These are phyloP conservation scores for Vaccinium corymbosum DNA, from an alignment of 148 eudicot genomes.

Conservation along the genomic window DNA sequence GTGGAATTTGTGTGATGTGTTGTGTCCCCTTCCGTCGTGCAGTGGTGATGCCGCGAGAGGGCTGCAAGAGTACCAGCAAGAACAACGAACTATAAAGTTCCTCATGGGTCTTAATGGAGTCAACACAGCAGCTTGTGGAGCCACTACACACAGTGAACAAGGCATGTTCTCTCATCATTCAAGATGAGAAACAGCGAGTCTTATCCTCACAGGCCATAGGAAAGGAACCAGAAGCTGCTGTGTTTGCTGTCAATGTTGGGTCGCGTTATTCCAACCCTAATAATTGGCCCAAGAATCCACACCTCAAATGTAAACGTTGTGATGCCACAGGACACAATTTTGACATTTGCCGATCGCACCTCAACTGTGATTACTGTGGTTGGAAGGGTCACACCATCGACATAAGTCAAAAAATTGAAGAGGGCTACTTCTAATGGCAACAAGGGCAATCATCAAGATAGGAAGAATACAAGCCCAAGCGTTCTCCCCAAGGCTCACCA, in stretches of 20 bases:
- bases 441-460: background rate
- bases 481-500: background rate
- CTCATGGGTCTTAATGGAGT: background rate
- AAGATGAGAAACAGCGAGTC: background rate
- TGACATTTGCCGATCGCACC: background rate
- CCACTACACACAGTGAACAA: background rate
- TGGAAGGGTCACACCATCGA: background rate
- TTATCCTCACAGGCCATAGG: background rate
- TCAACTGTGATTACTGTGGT: background rate
- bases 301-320: background rate
- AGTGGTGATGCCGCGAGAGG: background rate
- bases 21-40: background rate
- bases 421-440: background rate
- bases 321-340: background rate
- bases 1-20: background rate
- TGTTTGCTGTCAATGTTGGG: background rate
- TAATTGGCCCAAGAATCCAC: background rate
- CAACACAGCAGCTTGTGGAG: background rate
- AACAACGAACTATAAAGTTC: background rate
- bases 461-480: background rate
- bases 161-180: background rate
- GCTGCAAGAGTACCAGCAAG: background rate
- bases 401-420: background rate
- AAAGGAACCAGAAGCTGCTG: background rate
- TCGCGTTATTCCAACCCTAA: background rate